These are phyloP conservation scores for Pseudogymnoascus sp. DNA, from an alignment of 2,329 filamentous ascomycete species.

Conservation along the genomic window DNA sequence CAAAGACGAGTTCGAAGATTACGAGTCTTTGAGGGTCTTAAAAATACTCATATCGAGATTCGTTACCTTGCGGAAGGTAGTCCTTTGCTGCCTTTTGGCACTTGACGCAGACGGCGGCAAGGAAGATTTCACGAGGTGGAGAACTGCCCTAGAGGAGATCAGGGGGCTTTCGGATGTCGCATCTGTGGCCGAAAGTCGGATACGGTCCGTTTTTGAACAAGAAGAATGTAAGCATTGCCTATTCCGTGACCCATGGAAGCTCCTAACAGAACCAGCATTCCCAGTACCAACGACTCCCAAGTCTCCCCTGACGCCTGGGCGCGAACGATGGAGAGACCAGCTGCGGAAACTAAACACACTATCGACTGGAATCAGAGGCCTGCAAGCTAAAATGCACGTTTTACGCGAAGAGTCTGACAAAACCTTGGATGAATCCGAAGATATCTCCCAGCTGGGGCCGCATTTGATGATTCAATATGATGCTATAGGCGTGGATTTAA, in stretches of 20 bases:
- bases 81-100: conserved; percentile 82
- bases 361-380: conserved; percentile 79
- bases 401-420: conserved; percentile 82
- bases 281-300: conserved; percentile 49
- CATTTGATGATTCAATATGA: conserved; percentile 86
- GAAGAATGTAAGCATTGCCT: conserved; percentile 59
- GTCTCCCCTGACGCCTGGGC: conserved; percentile 58
- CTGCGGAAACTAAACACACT: conserved; percentile 81
- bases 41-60: conserved; percentile 77
- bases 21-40: conserved; percentile 68
- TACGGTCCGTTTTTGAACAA: conserved; percentile 65
- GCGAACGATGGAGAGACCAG: conserved; percentile 78
- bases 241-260: conserved; percentile 9
- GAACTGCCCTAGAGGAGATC: conserved; percentile 68
- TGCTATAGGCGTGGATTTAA: conserved; percentile 81
- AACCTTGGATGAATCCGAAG: conserved; percentile 64
- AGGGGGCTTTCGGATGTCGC: conserved; percentile 56
- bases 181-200: conserved; percentile 52
- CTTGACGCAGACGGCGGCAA: conserved; percentile 74
- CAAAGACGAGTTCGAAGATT: conserved; percentile 63
- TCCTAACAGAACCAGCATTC: conserved; percentile 39
- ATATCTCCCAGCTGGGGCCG: conserved; percentile 67
- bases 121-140: conserved; percentile 71
- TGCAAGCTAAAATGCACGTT: conserved; percentile 92
- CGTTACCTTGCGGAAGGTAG: conserved; percentile 72